phyloP scores from a whole-genome alignment of 768 basidiomycete genomes.

The Collybia mongolica region DNA sequence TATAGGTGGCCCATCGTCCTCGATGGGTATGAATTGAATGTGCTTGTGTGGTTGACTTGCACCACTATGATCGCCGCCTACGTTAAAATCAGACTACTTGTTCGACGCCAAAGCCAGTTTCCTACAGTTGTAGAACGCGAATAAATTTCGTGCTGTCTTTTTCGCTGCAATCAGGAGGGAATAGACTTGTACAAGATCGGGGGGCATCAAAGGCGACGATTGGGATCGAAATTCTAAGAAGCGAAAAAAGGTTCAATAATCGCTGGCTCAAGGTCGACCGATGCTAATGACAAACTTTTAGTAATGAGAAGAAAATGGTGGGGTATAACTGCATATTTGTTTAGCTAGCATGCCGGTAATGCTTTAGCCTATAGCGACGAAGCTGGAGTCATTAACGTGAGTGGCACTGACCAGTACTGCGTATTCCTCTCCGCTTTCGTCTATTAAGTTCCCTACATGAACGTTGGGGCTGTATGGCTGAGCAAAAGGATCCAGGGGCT shows the following conservation, averaged over 20 bases:
- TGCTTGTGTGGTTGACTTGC: slow-evolving; percentile 93
- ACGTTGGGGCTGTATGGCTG: slow-evolving; percentile 83
- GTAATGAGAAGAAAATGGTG: slow-evolving; percentile 87
- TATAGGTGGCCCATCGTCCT: slow-evolving; percentile 69
- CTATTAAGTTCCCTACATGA: slow-evolving; percentile 70
- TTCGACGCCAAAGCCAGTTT: neutral
- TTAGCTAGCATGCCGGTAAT: slow-evolving; percentile 51
- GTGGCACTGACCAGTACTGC: slow-evolving; percentile 59
- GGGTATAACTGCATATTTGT: slow-evolving; percentile 83
- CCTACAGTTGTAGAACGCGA: slow-evolving; percentile 93
- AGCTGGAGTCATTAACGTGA: neutral
- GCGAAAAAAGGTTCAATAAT: neutral
- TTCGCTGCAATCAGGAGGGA: slow-evolving; percentile 68
- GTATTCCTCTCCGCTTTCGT: slow-evolving; percentile 61
- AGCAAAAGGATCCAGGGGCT: slow-evolving; percentile 69
- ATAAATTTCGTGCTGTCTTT: slow-evolving; percentile 53
- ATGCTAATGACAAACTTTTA: slow-evolving; percentile 71
- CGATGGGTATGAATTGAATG: slow-evolving; percentile 77
- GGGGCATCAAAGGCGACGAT: slow-evolving; percentile 73
- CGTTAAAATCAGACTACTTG: neutral
- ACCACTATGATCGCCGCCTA: slow-evolving; percentile 77
- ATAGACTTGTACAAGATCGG: slow-evolving; percentile 78
- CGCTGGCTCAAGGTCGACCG: neutral
- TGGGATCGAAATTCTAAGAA: slow-evolving; percentile 71
- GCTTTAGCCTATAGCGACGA: neutral